phyloP scores from a whole-genome alignment of 441 rosid species.

The Gossypium davidsonii region DNA sequence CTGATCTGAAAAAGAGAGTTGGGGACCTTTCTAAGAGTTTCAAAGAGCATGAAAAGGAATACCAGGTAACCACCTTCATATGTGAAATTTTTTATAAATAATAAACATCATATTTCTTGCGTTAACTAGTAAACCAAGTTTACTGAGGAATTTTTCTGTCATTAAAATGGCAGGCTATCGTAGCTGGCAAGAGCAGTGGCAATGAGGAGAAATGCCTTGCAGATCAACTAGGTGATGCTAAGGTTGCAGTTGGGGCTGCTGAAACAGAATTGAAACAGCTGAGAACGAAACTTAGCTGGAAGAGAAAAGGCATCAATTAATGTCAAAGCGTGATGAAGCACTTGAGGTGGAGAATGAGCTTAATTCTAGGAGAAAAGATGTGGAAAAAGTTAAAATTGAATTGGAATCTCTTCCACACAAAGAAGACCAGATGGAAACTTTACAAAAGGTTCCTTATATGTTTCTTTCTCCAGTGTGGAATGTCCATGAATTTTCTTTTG shows the following conservation, averaged over 20 bases:
- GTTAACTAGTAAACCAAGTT: conserved; percentile 8
- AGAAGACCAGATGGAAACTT: conserved; percentile 81
- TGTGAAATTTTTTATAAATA: neutral
- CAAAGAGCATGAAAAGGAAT: conserved; percentile 62
- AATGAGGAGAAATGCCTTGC: conserved; percentile 95
- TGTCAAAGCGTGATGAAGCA: conserved; percentile 78
- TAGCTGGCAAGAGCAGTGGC: conserved; percentile 93
- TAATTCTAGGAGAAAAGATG: conserved; percentile 54
- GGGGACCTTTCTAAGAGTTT: conserved; percentile 66
- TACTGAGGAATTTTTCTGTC: conserved; percentile 13
- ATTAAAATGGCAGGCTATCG: conserved; percentile 58
- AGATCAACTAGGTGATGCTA: conserved; percentile 92
- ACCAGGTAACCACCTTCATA: conserved; percentile 49
- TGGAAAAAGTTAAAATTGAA: conserved; percentile 46
- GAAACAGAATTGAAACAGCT: conserved; percentile 84
- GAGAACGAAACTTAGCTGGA: conserved; percentile 74
- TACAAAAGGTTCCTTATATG: conserved; percentile 56
- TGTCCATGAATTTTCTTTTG: conserved; percentile 13
- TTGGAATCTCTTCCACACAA: conserved; percentile 61
- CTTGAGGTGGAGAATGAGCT: conserved; percentile 70
- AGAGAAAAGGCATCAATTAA: conserved; percentile 61
- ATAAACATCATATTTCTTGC: neutral
- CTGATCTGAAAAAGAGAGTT: conserved; percentile 55
- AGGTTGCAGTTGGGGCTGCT: conserved; percentile 77
- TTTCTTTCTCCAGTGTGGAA: conserved; percentile 7